Conservation (phyloP, 2,329 filamentous ascomycete genomes). For the Aureobasidium vineae region DNA sequence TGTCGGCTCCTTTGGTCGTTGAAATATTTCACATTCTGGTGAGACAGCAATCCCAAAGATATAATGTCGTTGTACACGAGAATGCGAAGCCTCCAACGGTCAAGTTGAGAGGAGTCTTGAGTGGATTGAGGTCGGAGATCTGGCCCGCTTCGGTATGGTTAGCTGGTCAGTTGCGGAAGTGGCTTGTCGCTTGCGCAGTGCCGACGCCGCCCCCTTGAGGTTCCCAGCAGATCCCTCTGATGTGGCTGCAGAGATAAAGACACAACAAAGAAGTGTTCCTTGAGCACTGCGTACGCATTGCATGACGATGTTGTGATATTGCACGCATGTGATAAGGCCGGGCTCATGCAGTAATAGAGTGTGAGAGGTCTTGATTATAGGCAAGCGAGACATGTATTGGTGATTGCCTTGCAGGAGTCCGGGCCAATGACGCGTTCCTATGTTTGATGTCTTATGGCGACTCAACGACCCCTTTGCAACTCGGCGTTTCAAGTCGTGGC, state of each 20-base stretch:
- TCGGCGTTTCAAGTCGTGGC: constrained; percentile 24
- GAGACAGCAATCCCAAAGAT: constrained; percentile 19
- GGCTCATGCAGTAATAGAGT: background rate
- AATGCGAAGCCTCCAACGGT: background rate
- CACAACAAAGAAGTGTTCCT: background rate
- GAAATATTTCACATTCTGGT: background rate
- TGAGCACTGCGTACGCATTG: constrained; percentile 16
- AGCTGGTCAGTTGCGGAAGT: constrained; percentile 7
- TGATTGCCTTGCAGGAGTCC: background rate
- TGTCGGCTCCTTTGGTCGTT: background rate
- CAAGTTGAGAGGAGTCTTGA: background rate
- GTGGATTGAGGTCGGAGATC: constrained; percentile 1
- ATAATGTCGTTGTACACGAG: constrained; percentile 1
- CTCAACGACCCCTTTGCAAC: constrained; percentile 23
- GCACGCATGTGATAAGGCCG: constrained; percentile 13
- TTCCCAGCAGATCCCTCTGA: background rate
- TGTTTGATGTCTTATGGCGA: constrained; percentile 3
- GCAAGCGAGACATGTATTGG: constrained; percentile 14
- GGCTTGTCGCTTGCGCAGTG: constrained; percentile 16
- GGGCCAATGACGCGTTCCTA: constrained; percentile 21
- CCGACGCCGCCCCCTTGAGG: background rate
- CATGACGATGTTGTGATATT: constrained; percentile 2
- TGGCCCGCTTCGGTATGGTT: background rate
- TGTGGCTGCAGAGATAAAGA: constrained; percentile 8
- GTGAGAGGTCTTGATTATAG: background rate